Conservation (phyloP, 352 stramenopile species). For the Globisporangium apiculatum region DNA sequence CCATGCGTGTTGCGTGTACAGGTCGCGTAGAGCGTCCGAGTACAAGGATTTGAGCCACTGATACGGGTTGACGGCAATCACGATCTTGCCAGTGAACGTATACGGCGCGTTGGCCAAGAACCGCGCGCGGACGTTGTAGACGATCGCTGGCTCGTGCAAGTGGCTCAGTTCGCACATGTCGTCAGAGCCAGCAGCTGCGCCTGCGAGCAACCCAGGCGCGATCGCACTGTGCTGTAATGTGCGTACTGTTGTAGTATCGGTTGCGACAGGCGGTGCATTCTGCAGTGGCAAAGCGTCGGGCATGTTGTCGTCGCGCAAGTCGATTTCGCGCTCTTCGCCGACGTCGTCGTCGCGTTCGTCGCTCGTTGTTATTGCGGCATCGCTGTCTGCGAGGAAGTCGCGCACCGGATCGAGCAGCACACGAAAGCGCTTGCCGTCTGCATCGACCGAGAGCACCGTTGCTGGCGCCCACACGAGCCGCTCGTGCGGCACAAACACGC, state of each 20-base stretch:
- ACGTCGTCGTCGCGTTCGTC: slow-evolving; percentile 16
- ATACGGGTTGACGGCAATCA: slow-evolving; percentile 96
- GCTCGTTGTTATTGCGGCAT: slow-evolving; percentile 7
- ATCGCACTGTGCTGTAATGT: slow-evolving; percentile 14
- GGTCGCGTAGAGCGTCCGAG: slow-evolving; percentile 55
- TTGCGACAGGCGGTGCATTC: slow-evolving; percentile 24
- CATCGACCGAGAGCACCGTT: slow-evolving; percentile 63
- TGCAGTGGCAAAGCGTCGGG: slow-evolving; percentile 70
- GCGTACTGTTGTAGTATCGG: slow-evolving; percentile 2
- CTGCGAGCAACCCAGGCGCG: slow-evolving; percentile 20
- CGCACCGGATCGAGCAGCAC: slow-evolving; percentile 35
- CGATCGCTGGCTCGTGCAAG: slow-evolving; percentile 88
- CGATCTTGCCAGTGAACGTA: slow-evolving; percentile 96
- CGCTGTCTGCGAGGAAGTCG: background rate
- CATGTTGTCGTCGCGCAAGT: slow-evolving; percentile 70
- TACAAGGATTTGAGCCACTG: slow-evolving; percentile 86
- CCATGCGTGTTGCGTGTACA: slow-evolving; percentile 63
- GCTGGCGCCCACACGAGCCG: slow-evolving; percentile 75
- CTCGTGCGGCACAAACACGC: slow-evolving; percentile 79
- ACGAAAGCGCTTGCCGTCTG: slow-evolving; percentile 49
- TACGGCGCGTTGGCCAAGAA: slow-evolving; percentile 90
- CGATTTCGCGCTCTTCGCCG: slow-evolving; percentile 46
- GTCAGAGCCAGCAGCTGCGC: slow-evolving; percentile 37
- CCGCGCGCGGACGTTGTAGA: slow-evolving; percentile 88
- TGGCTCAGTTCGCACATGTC: slow-evolving; percentile 85